A percentile compares a stretch with the other conserved stretches of the same genome.
phyloP scores from a whole-genome alignment of 1,139 yeast genomes.

The Geotrichum siamense region DNA sequence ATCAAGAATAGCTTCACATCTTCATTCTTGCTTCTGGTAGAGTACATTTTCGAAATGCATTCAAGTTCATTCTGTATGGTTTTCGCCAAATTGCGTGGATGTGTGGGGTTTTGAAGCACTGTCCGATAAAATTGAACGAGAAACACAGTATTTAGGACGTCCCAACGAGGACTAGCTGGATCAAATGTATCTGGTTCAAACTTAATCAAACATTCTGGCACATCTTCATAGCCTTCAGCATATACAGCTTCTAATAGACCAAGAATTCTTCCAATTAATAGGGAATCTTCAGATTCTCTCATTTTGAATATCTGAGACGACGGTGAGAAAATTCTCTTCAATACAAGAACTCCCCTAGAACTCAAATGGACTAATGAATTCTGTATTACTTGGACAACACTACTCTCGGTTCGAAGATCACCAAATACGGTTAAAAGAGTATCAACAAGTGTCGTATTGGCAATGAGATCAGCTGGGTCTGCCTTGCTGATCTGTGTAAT shows the following conservation, averaged over 20 bases:
- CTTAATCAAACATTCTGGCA: constrained; percentile 19
- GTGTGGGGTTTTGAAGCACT: constrained; percentile 19
- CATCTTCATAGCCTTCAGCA: constrained; percentile 18
- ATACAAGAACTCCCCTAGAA: constrained; percentile 22
- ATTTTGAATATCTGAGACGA: constrained; percentile 18
- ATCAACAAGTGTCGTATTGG: constrained; percentile 22
- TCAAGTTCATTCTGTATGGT: constrained; percentile 19
- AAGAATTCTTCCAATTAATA: constrained; percentile 24
- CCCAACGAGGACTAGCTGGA: constrained; percentile 14
- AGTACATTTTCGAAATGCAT: constrained; percentile 21
- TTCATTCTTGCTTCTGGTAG: constrained; percentile 13
- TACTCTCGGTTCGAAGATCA: constrained; percentile 4
- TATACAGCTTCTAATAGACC: constrained; percentile 21
- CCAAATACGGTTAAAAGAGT: constrained; percentile 20
- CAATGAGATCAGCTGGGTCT: constrained; percentile 23
- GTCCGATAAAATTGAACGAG: constrained; percentile 25
- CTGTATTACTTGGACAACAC: constrained; percentile 16
- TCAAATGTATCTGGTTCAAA: constrained; percentile 11
- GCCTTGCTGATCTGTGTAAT: constrained; percentile 22
- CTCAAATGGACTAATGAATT: constrained; percentile 19
- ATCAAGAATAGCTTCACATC: constrained; percentile 20
- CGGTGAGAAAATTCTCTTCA: constrained; percentile 25
- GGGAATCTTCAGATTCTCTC: constrained; percentile 18
- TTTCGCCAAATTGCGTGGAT: constrained; percentile 17
- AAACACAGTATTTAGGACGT: constrained; percentile 20